Conservation (phyloP, 306 rosid genomes). For the Quercus berberidifolia region DNA sequence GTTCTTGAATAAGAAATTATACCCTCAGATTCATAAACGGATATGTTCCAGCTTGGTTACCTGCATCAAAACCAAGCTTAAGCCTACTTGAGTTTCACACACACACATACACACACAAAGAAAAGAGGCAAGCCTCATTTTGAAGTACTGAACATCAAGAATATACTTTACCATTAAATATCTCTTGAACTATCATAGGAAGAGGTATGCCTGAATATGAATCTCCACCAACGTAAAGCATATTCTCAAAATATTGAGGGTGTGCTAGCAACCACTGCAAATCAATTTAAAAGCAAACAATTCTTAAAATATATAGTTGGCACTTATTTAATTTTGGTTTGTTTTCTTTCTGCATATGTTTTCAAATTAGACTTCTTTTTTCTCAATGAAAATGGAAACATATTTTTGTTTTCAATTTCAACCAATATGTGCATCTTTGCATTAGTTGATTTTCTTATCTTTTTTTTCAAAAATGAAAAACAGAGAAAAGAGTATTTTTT, state of each 20-base stretch:
- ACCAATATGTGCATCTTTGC: too few relatives aligned
- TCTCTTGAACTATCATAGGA: slow-evolving; percentile 24
- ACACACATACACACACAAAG: neutral
- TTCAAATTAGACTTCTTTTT: too few relatives aligned
- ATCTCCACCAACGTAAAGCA: slow-evolving; percentile 26
- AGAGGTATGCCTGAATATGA: slow-evolving; percentile 28
- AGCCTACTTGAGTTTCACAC: neutral
- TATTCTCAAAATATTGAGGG: slow-evolving; percentile 26
- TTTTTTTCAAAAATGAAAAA: too few relatives aligned
- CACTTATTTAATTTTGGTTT: too few relatives aligned
- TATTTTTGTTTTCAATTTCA: too few relatives aligned
- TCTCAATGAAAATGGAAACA: too few relatives aligned
- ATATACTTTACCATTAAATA: slow-evolving; percentile 8
- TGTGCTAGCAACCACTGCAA: slow-evolving; percentile 25
- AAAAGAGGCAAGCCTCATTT: neutral
- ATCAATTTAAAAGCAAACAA: neutral
- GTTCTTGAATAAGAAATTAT: neutral
- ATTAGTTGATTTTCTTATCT: too few relatives aligned
- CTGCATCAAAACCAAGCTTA: slow-evolving; percentile 3
- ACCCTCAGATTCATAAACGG: slow-evolving; percentile 25
- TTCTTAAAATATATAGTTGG: too few relatives aligned
- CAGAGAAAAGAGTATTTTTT: too few relatives aligned
- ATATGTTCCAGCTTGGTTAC: neutral
- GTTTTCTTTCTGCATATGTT: too few relatives aligned
- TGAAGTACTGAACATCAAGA: neutral